These are phyloP conservation scores for Carex arenaria DNA, from an alignment of 202 grass and related monocot species.

Conservation along the genomic window DNA sequence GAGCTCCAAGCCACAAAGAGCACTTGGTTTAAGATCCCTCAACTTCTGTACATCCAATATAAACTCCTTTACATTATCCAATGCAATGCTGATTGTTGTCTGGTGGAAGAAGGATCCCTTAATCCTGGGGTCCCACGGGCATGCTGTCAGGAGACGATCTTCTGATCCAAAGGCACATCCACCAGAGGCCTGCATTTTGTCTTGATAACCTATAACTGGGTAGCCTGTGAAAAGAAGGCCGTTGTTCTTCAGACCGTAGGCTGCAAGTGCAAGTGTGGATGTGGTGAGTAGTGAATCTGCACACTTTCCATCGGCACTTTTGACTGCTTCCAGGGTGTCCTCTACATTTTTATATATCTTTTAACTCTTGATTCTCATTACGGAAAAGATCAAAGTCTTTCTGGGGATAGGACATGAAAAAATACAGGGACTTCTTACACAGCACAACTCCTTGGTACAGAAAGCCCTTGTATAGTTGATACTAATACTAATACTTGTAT, in stretches of 20 bases:
- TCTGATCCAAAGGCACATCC: conserved; percentile 32
- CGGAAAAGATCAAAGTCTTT: background rate
- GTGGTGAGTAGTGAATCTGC: conserved; percentile 14
- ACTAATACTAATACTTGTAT: no score
- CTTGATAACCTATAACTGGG: conserved; percentile 58
- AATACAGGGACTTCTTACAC: no score
- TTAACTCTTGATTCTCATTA: background rate
- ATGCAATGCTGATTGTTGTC: conserved; percentile 41
- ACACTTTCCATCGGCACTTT: conserved; percentile 33
- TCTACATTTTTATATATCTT: conserved; percentile 13
- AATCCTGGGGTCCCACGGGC: conserved; percentile 44
- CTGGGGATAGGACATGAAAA: no score
- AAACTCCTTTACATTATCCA: conserved; percentile 40
- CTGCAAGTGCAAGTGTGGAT: conserved; percentile 1
- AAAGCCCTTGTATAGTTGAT: no score
- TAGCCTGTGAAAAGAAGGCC: conserved; percentile 57
- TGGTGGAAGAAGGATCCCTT: conserved; percentile 41
- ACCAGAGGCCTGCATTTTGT: conserved; percentile 64
- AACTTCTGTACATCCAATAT: conserved; percentile 50
- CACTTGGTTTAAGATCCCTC: conserved; percentile 43
- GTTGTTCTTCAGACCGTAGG: conserved; percentile 59
- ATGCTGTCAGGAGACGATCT: conserved; percentile 44
- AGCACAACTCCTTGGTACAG: background rate
- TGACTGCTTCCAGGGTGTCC: conserved; percentile 34
- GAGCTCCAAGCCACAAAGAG: conserved; percentile 50